These are phyloP conservation scores for Penicillium herquei DNA, from an alignment of 495 filamentous ascomycete genomes.

Conservation along the genomic window DNA sequence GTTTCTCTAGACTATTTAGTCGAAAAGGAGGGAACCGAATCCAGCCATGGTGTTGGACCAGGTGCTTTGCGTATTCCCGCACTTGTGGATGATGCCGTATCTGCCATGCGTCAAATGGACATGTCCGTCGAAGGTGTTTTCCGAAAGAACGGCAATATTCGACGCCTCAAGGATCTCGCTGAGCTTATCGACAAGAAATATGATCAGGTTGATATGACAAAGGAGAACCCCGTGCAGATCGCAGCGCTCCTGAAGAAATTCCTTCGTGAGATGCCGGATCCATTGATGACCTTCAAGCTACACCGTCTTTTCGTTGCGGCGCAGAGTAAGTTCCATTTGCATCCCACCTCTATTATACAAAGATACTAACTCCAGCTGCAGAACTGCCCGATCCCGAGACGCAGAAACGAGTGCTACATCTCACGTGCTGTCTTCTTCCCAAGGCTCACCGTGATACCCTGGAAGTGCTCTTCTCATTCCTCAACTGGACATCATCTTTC, in stretches of 20 bases:
- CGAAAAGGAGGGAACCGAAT: conserved; percentile 92
- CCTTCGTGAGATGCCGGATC: conserved; percentile 91
- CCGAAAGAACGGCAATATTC: conserved; percentile 98
- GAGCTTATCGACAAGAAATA: conserved; percentile 83
- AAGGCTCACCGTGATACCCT: conserved; percentile 91
- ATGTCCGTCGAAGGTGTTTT: conserved; percentile 99
- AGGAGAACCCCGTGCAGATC: conserved; percentile 87
- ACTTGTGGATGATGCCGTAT: conserved; percentile 86
- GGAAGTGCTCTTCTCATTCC: conserved; percentile 91
- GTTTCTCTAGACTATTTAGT: conserved; percentile 79
- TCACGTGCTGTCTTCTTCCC: conserved; percentile 90
- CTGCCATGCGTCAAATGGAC: conserved; percentile 96
- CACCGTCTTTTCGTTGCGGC: conserved; percentile 87
- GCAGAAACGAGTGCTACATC: conserved; percentile 79
- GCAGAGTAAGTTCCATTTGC: conserved; percentile 58
- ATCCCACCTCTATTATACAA: not conserved
- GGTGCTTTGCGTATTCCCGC: conserved; percentile 84
- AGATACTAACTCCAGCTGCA: conserved; percentile 33
- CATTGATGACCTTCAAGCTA: conserved; percentile 91
- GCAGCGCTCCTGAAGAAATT: conserved; percentile 95
- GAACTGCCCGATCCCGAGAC: conserved; percentile 83
- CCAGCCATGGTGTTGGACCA: conserved; percentile 91
- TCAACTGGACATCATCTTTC: conserved; percentile 98
- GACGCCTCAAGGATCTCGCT: conserved; percentile 77
- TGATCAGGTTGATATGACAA: conserved; percentile 75